A percentile compares a stretch with the other conserved stretches of the same genome.
These are phyloP conservation scores for Aquilaria agallochum DNA, from an alignment of 441 rosid genomes.

Conservation along the genomic window DNA sequence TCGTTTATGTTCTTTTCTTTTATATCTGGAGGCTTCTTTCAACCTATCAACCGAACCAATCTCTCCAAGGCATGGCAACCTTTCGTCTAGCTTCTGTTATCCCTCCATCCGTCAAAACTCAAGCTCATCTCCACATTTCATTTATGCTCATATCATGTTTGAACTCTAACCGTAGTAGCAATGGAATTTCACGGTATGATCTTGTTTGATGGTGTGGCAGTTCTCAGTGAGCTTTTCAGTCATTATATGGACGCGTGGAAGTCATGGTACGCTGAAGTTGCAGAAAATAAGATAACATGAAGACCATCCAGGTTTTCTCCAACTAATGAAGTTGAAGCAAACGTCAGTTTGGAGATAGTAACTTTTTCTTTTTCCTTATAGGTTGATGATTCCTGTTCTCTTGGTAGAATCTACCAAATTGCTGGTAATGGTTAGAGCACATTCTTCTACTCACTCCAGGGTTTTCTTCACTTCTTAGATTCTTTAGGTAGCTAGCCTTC, in stretches of 20 bases:
- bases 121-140: neutral
- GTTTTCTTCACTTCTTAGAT: too few species aligned
- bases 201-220: conserved; percentile 43
- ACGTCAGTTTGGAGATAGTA: conserved; percentile 5
- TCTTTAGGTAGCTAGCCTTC: too few species aligned
- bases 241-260: conserved; percentile 75
- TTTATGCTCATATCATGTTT: neutral
- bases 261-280: conserved; percentile 57
- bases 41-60: too few species aligned
- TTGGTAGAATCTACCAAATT: too few species aligned
- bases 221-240: conserved; percentile 52
- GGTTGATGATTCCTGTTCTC: neutral
- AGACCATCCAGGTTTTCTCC: conserved; percentile 17
- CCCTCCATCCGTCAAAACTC: too few species aligned
- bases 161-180: conserved; percentile 1
- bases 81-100: too few species aligned
- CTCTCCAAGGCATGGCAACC: too few species aligned
- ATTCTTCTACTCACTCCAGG: too few species aligned
- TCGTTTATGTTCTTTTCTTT: neutral
- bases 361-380: conserved; percentile 2
- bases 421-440: too few species aligned
- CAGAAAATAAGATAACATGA: conserved; percentile 31
- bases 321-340: conserved; percentile 13
- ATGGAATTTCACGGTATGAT: conserved; percentile 7
- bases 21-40: too few species aligned